Conservation (phyloP, 257 asterid genomes). For the Cinchona pubescens region DNA sequence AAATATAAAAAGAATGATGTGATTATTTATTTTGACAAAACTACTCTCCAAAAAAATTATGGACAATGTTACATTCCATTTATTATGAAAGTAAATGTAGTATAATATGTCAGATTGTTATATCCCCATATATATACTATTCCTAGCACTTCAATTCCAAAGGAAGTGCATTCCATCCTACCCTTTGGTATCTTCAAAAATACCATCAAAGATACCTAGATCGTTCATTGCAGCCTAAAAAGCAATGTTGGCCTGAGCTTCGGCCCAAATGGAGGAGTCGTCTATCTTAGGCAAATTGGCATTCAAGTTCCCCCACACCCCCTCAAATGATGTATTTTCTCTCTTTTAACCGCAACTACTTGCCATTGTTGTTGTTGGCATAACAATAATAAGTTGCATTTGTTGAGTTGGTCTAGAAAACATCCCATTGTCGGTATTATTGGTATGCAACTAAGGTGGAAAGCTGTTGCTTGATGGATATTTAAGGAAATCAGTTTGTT, state of each 20-base stretch:
- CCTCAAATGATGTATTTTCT: slow-evolving; percentile 3
- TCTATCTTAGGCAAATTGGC: no score
- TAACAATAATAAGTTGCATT: not conserved
- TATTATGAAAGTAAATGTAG: no score
- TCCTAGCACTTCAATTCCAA: not conserved
- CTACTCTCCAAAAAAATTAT: no score
- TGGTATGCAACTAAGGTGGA: not conserved
- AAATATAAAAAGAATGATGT: no score
- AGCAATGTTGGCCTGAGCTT: slow-evolving; percentile 22
- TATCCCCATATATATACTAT: no score
- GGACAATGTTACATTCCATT: no score
- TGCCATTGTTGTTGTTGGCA: not conserved
- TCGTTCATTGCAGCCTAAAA: slow-evolving; percentile 9
- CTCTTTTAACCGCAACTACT: not conserved
- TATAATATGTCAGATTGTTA: no score
- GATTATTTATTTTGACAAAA: no score
- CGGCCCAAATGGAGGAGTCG: no score
- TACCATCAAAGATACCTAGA: slow-evolving; percentile 5
- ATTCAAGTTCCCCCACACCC: no score
- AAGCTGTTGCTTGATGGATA: not conserved
- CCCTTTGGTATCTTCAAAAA: not conserved
- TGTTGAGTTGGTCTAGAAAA: not conserved
- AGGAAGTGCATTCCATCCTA: slow-evolving; percentile 4
- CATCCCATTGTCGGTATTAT: not conserved
- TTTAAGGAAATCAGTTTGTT: not conserved